These are phyloP conservation scores for Stephanodiscus triporus DNA, from an alignment of 108 stramenopile species.

Conservation along the genomic window DNA sequence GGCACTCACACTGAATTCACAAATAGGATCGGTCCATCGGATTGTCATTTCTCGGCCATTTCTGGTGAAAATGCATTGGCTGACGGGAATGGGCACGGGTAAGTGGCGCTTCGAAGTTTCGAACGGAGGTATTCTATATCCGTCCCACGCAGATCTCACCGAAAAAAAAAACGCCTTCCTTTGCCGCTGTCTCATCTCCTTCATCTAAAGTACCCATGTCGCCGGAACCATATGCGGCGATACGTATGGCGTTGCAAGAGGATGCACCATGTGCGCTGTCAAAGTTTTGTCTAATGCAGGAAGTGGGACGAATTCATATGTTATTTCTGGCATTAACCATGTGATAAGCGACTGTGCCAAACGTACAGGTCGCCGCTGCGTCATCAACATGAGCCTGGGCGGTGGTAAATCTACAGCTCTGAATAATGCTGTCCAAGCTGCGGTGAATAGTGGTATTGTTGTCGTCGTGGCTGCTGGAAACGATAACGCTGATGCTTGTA, in stretches of 20 bases:
- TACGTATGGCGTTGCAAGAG: background rate
- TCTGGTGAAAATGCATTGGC: background rate
- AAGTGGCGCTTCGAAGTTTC: background rate
- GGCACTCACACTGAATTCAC: background rate
- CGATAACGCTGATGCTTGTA: background rate
- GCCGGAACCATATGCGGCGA: background rate
- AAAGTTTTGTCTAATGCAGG: too few relatives aligned
- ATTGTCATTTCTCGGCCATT: background rate
- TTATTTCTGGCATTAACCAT: too few relatives aligned
- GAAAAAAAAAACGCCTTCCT: background rate
- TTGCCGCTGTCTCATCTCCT: background rate
- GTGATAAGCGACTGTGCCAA: too few relatives aligned
- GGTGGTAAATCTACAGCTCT: background rate
- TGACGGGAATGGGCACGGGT: slow-evolving; percentile 6
- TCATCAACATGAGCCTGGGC: too few relatives aligned
- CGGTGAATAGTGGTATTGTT: background rate
- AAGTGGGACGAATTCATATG: too few relatives aligned
- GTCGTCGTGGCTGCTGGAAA: slow-evolving; percentile 10
- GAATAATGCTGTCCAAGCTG: background rate
- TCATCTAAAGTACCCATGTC: background rate
- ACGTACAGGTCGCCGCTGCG: too few relatives aligned
- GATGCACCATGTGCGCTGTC: background rate
- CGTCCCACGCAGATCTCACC: background rate
- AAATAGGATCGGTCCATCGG: background rate
- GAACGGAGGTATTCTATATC: background rate